Evolutionary conservation across 768 basidiomycete genomes (phyloP), one percentile per base, ranked within the genome.

Genomic region (Pleurotus djamor): DNA sequence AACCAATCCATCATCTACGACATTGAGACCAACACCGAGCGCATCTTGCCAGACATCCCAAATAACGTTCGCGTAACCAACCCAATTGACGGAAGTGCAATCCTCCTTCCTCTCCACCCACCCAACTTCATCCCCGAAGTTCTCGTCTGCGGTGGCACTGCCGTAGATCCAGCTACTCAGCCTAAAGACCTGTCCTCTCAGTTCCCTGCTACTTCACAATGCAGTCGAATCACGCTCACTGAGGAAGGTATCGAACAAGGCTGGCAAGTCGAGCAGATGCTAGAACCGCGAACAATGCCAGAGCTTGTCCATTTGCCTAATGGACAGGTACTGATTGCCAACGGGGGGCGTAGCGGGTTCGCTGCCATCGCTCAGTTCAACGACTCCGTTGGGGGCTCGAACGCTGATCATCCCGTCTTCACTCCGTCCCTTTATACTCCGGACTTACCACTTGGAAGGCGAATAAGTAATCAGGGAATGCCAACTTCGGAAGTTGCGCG

Each of bases 201-300:
- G 69, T 82, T 83, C 21, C 75, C 68, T 0, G 74, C 74, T 1
- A 65, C 69, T 1, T 62, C 60, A 28, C 73, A 77, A 60, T 76
- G 75, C 67, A 66, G 65, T 13, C 65, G 76, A 10, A 75, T 77
- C 61, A 66, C 73, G 59, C 83, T 88, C 9, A 63, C 60, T 2
- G 48, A 60, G n/a, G 60, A n/a, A 0, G 64, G 64, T 1, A 64
- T 66, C 48, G 37, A 66, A 65, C 33, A 65, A 69, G 43, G 84
- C 74, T 70, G 72, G 64, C 49, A 76, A 34, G 77, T 81, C 36
- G 83, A 84, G 60, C 60, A 72, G 10, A 69, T 85, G 55, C 79
- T 79, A 2, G 73, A 79, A 48, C 78, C 77, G 6, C 71, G 84
- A 34, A 75, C 77, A 4, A 85, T 86, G 83, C 82, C 82, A 10